phyloP scores from a whole-genome alignment of 2,329 filamentous ascomycete species.

The Pyricularia pennisetigena region DNA sequence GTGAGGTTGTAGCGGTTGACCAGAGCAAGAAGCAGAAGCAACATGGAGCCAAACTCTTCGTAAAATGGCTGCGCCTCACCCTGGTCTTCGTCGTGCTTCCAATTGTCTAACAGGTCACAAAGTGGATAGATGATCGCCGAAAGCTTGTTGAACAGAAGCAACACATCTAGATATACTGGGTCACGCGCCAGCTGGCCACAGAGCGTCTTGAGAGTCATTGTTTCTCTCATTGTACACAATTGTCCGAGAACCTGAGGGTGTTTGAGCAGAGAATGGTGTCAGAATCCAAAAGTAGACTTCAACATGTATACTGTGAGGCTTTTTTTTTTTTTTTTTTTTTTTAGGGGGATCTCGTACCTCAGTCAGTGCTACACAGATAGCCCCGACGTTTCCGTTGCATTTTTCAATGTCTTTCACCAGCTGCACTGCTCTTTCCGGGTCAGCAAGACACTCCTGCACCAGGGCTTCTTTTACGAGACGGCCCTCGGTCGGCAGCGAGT shows the following conservation, averaged over 20 bases:
- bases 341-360: constrained; percentile 37
- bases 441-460: constrained; percentile 65
- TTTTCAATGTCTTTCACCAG: constrained; percentile 76
- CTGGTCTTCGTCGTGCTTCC: constrained; percentile 76
- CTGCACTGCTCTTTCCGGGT: constrained; percentile 64
- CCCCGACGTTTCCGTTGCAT: constrained; percentile 85
- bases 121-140: constrained; percentile 61
- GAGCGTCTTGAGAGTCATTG: constrained; percentile 67
- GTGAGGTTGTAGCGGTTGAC: constrained; percentile 65
- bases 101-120: constrained; percentile 66
- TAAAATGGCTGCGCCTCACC: constrained; percentile 78
- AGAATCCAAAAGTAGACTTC: constrained; percentile 4
- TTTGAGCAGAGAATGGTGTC: constrained; percentile 25
- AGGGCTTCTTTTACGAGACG: constrained; percentile 71
- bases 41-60: constrained; percentile 72
- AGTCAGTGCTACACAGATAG: constrained; percentile 68
- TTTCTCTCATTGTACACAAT: constrained; percentile 64
- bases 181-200: constrained; percentile 66
- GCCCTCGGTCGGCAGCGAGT: constrained; percentile 63
- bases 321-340: no score
- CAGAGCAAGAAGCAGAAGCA: constrained; percentile 64
- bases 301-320: background rate
- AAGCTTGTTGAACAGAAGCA: constrained; percentile 66
- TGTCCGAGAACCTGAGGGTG: constrained; percentile 42
- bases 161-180: constrained; percentile 61